A percentile compares a stretch with the other conserved stretches of the same genome.
phyloP scores from a whole-genome alignment of 1,284 basidiomycete species.

The Trichosporon inkin region DNA sequence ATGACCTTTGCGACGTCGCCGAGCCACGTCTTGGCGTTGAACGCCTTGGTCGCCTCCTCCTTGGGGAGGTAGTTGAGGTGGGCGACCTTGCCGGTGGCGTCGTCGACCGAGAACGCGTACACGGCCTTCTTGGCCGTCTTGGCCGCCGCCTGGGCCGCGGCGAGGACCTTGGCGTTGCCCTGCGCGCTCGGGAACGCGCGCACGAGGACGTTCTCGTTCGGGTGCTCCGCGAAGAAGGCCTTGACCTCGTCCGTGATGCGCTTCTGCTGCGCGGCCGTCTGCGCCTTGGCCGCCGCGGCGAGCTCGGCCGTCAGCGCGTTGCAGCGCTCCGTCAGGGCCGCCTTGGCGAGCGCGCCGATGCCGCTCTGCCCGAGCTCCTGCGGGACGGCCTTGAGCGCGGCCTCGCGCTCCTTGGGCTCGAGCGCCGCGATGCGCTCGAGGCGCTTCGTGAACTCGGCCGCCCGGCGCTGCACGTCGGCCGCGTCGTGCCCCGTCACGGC shows the following conservation, averaged over 20 bases:
- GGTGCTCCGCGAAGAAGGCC: slow-evolving; percentile 71
- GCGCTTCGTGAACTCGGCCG: slow-evolving; percentile 62
- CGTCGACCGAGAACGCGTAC: slow-evolving; percentile 81
- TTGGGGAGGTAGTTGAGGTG: slow-evolving; percentile 86
- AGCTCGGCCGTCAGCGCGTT: slow-evolving; percentile 71
- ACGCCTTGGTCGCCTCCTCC: slow-evolving; percentile 55
- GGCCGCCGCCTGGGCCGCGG: slow-evolving; percentile 63
- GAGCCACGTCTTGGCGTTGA: slow-evolving; percentile 81
- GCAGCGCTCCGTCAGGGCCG: slow-evolving; percentile 71
- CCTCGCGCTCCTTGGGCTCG: slow-evolving; percentile 76
- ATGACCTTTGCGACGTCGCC: slow-evolving; percentile 67
- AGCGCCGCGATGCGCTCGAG: slow-evolving; percentile 65
- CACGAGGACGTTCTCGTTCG: slow-evolving; percentile 65
- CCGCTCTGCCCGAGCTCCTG: slow-evolving; percentile 87
- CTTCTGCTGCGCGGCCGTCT: slow-evolving; percentile 72
- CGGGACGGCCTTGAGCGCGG: slow-evolving; percentile 72
- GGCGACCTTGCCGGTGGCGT: slow-evolving; percentile 67
- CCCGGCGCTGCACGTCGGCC: slow-evolving; percentile 68
- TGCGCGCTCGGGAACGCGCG: slow-evolving; percentile 60
- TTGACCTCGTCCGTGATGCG: slow-evolving; percentile 65
- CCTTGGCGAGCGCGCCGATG: slow-evolving; percentile 80
- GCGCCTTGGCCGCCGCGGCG: slow-evolving; percentile 80
- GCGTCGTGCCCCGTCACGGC: slow-evolving; percentile 95
- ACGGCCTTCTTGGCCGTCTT: slow-evolving; percentile 76
- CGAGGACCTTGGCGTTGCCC: slow-evolving; percentile 66